Evolutionary conservation across 1,139 yeast species (phyloP).

Genomic region (Protomyces inouyei): DNA sequence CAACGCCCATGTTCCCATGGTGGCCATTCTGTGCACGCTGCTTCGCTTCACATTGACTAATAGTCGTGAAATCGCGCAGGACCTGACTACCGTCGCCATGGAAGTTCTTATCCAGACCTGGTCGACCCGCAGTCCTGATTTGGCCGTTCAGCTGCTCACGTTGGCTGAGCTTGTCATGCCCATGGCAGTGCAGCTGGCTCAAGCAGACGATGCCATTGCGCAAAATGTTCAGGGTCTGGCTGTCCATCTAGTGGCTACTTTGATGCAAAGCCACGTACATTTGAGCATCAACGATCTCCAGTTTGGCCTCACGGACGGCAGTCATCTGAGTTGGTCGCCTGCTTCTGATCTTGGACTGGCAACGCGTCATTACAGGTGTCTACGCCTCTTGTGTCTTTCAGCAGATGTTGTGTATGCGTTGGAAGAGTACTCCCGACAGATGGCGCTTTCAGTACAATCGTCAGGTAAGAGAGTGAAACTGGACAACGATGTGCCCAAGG

Average conservation of each 20-base stretch:
- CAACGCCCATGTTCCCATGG: neutral
- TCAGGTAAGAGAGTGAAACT: no score
- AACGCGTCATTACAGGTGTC: neutral
- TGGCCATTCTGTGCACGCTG: neutral
- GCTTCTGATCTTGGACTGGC: neutral
- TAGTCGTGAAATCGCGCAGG: neutral
- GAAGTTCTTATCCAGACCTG: neutral
- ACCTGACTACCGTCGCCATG: neutral
- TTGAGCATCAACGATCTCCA: neutral
- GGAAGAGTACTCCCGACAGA: no score
- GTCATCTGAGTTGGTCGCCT: neutral
- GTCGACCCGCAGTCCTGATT: neutral
- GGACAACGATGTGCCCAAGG: no score
- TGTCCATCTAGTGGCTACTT: neutral
- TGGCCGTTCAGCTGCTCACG: neutral
- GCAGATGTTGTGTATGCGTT: no score
- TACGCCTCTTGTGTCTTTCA: neutral
- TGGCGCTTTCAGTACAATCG: no score
- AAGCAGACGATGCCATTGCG: neutral
- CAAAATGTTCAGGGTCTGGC: neutral
- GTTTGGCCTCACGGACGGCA: neutral
- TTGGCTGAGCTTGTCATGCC: neutral
- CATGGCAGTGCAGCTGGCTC: neutral
- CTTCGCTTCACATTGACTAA: neutral
- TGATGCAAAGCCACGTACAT: neutral